Evolutionary conservation across 1,284 basidiomycete species (phyloP).

Genomic region (Trametes sp.): DNA sequence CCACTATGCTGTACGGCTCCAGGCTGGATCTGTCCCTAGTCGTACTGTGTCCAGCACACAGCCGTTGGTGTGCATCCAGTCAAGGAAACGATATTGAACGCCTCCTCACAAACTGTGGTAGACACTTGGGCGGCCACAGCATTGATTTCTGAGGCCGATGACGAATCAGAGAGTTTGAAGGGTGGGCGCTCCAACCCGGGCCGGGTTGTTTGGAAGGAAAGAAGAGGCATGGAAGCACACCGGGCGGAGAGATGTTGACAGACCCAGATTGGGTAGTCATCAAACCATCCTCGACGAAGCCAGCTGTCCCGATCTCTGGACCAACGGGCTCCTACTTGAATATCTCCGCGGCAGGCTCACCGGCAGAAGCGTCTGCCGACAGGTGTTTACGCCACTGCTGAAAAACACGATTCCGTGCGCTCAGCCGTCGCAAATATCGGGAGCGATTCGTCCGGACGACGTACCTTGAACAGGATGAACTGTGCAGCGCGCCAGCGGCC

Average conservation of each 20-base stretch:
- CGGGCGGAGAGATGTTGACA: not conserved
- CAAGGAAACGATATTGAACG: not conserved
- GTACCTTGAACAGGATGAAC: not conserved
- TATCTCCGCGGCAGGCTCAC: slow-evolving; percentile 17
- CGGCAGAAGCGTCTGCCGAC: not conserved
- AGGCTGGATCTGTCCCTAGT: not conserved
- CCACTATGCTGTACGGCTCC: slow-evolving; percentile 10
- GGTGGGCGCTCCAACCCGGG: not conserved
- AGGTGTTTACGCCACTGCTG: not conserved
- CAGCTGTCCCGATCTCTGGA: slow-evolving; percentile 11
- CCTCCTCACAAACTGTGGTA: not conserved
- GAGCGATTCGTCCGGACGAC: not conserved
- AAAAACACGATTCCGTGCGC: not conserved
- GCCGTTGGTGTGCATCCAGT: not conserved
- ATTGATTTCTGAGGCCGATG: not conserved
- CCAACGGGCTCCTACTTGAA: slow-evolving; percentile 14
- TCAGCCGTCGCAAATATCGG: not conserved
- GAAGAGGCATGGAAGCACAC: slow-evolving; percentile 4
- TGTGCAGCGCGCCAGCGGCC: not conserved
- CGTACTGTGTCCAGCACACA: not conserved
- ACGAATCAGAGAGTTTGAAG: not conserved
- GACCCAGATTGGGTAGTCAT: not conserved
- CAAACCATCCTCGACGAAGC: slow-evolving; percentile 1
- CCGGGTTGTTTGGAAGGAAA: not conserved
- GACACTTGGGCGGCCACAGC: too few species aligned